Base-by-base conservation (phyloP, 2,329 filamentous ascomycete genomes). In the Penicillium oxalicum region DNA sequence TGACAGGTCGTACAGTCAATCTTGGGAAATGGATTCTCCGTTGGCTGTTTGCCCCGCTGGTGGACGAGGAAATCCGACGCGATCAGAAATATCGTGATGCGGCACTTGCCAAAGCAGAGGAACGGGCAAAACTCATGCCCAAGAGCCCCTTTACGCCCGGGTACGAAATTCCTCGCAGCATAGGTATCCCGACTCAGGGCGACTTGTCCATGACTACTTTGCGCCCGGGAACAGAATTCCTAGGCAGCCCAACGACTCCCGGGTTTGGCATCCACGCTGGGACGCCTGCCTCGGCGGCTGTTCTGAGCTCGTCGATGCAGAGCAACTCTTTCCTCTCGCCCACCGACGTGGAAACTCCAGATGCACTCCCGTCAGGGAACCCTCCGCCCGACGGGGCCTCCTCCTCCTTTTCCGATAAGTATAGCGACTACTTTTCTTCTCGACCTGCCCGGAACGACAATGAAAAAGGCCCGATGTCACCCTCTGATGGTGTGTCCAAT, bases 21-120 rank as follows among this genome's bases (percentile, higher is more conserved):
- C 82, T 97, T 40, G 93, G 93, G 7, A 95, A 95, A 75, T 98
- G 93, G 93, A 83, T 97, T 40, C 73, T 98, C 51, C 82, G 93
- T 32, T 95, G 96, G 68, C 77, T 98, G 0, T 98, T 98, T 71
- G 83, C 86, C 8, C 86, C 87, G 47, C 76, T 97, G 37, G 86
- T 98, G 46, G 87, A 95, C 52, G 91, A 96, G 66, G 88, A 97
- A 66, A 87, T 95, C 57, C 83, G 80, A 55, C 82, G 88, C 45
- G 93, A 98, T 62, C 83, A 87, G 61, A 74, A 71, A 0, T 83
- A 87, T 64, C 81, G 91, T n/a, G 75, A 81, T 39, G 78, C 80
- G 40, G 72, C 95, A 6, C 80, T 89, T 44, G 78, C 82, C 32
- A 76, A 71, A 12, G 74, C 80, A 4, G 81, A 83, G 52, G 82